Evolutionary conservation across 192 early-diverging fungal genomes (phyloP).

Genomic region (Chytriomyces sp.): DNA sequence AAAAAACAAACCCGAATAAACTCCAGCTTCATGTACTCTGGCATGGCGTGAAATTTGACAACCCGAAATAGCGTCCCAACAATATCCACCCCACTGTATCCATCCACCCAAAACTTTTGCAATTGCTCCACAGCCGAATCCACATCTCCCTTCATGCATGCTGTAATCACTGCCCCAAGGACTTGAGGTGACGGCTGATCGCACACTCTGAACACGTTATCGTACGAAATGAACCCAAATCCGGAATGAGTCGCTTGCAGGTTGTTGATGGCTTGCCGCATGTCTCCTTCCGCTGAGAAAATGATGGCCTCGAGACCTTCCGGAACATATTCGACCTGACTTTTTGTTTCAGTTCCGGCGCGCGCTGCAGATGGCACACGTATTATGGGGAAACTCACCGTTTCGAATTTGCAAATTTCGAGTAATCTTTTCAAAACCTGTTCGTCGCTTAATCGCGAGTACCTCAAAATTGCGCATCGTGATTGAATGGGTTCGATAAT

Average conservation of each 20-base stretch:
- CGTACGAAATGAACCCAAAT: constrained; percentile 81
- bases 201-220: constrained; percentile 97
- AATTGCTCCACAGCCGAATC: constrained; percentile 74
- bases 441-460: constrained; percentile 74
- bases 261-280: constrained; percentile 98
- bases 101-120: constrained; percentile 74
- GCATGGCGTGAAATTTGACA: constrained; percentile 76
- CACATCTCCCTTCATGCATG: constrained; percentile 70
- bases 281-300: constrained; percentile 96
- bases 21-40: constrained; percentile 82
- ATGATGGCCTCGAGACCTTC: constrained; percentile 93
- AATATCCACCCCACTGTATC: constrained; percentile 90
- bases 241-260: constrained; percentile 89
- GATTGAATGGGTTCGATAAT: constrained; percentile 99
- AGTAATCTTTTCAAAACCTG: constrained; percentile 81
- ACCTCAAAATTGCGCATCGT: constrained; percentile 92
- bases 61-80: constrained; percentile 92
- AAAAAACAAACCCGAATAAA: constrained; percentile 73
- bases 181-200: constrained; percentile 93
- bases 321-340: constrained; percentile 77
- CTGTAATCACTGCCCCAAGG: constrained; percentile 74
- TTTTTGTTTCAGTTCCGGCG: background rate
- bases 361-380: background rate
- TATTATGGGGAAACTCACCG: constrained; percentile 47
- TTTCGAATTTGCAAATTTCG: constrained; percentile 84